Evolutionary conservation across 2,329 filamentous ascomycete genomes (phyloP).

Genomic region (Penicillium hordei): DNA sequence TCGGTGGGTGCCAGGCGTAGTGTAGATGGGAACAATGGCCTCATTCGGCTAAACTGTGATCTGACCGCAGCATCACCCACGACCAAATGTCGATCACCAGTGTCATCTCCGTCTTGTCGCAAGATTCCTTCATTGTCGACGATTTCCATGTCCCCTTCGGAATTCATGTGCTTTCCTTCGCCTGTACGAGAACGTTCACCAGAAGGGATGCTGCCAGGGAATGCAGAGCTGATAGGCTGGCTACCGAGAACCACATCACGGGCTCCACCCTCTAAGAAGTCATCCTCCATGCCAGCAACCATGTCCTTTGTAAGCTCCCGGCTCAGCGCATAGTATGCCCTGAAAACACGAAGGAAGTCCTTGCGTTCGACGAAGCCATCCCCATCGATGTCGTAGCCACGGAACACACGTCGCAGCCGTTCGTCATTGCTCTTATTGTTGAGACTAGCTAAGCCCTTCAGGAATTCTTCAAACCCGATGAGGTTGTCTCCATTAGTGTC

Average conservation of each 20-base stretch:
- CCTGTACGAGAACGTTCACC: slow-evolving; percentile 61
- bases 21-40: slow-evolving; percentile 34
- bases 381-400: slow-evolving; percentile 85
- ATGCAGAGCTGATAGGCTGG: slow-evolving; percentile 75
- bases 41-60: slow-evolving; percentile 35
- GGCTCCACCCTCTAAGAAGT: slow-evolving; percentile 71
- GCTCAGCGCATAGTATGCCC: slow-evolving; percentile 87
- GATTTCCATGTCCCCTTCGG: slow-evolving; percentile 65
- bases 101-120: slow-evolving; percentile 61
- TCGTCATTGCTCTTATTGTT: slow-evolving; percentile 61
- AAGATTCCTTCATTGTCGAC: slow-evolving; percentile 61
- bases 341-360: slow-evolving; percentile 88
- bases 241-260: slow-evolving; percentile 73
- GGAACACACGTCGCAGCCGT: slow-evolving; percentile 72
- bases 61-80: slow-evolving; percentile 51
- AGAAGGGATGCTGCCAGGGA: slow-evolving; percentile 66
- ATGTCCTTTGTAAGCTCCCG: slow-evolving; percentile 87
- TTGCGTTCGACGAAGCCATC: slow-evolving; percentile 83
- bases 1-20: slow-evolving; percentile 25
- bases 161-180: slow-evolving; percentile 65
- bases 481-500: slow-evolving; percentile 85
- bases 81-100: slow-evolving; percentile 60
- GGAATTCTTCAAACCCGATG: slow-evolving; percentile 89
- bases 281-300: slow-evolving; percentile 73
- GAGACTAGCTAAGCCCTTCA: slow-evolving; percentile 72